Evolutionary conservation across 2,329 filamentous ascomycete species (phyloP).

Genomic region (Cordyceps pruinosa): DNA sequence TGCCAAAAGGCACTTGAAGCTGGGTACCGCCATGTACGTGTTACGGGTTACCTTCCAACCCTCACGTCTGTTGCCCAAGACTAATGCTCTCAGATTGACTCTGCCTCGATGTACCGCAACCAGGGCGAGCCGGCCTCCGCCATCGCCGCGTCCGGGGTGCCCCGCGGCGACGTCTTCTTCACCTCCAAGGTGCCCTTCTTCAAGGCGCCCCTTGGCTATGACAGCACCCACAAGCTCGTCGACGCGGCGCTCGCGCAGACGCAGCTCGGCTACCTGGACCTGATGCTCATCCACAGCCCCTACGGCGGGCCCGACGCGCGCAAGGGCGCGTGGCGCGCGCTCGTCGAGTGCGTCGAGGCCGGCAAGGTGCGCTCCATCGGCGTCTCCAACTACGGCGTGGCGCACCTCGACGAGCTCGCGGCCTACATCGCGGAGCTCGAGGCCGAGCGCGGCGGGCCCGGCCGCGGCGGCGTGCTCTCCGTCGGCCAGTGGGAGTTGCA

Average conservation of each 20-base stretch:
- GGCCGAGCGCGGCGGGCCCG: constrained; percentile 42
- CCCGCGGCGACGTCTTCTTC: constrained; percentile 46
- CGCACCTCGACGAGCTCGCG: constrained; percentile 56
- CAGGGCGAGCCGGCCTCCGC: constrained; percentile 42
- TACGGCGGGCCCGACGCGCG: constrained; percentile 49
- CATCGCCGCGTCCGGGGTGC: constrained; percentile 34
- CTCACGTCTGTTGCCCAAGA: neutral
- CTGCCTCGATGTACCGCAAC: constrained; percentile 45
- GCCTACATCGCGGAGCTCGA: constrained; percentile 55
- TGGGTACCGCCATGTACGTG: constrained; percentile 47
- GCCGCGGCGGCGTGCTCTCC: constrained; percentile 65
- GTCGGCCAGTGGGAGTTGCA: constrained; percentile 89
- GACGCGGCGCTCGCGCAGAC: constrained; percentile 55
- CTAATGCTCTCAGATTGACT: constrained; percentile 38
- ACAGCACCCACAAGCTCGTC: constrained; percentile 56
- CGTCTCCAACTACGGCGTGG: constrained; percentile 59
- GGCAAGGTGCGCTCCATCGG: constrained; percentile 56
- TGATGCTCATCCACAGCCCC: constrained; percentile 56
- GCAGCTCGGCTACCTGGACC: constrained; percentile 59
- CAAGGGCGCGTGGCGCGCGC: constrained; percentile 54
- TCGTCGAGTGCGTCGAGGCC: constrained; percentile 56
- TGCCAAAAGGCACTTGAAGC: constrained; percentile 40
- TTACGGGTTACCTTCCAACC: neutral
- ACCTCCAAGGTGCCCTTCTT: constrained; percentile 48
- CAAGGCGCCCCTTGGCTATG: constrained; percentile 44